phyloP scores from a whole-genome alignment of 2,329 filamentous ascomycete species.

The Salinomyces thailandicus region DNA sequence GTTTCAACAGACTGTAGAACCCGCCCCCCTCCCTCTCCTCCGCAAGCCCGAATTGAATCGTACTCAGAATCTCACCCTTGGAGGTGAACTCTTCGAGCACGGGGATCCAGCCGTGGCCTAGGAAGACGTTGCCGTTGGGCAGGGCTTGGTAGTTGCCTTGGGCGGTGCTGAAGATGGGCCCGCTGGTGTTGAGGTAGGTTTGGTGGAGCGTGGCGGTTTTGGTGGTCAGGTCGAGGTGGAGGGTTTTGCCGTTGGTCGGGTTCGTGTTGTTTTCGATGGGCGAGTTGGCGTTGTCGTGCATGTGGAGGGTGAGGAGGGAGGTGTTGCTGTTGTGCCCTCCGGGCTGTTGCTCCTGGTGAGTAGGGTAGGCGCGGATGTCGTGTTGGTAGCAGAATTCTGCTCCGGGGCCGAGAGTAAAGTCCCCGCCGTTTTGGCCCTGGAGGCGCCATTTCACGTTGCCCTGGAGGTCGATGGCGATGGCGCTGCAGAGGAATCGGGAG shows the following conservation, averaged over 20 bases:
- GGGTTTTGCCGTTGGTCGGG: constrained; percentile 10
- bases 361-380: constrained; percentile 11
- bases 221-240: constrained; percentile 9
- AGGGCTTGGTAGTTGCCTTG: constrained; percentile 17
- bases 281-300: constrained; percentile 15
- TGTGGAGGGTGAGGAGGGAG: constrained; percentile 8
- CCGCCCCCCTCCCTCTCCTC: constrained; percentile 4
- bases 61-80: constrained; percentile 10
- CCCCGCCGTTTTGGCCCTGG: constrained; percentile 14
- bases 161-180: constrained; percentile 10
- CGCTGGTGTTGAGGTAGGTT: constrained; percentile 4
- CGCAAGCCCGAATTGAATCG: constrained; percentile 10
- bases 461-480: constrained; percentile 12
- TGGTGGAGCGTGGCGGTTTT: constrained; percentile 1
- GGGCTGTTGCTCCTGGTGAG: no score
- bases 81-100: constrained; percentile 15
- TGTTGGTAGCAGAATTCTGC: constrained; percentile 15
- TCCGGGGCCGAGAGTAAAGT: constrained; percentile 10
- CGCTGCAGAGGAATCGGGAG: constrained; percentile 17
- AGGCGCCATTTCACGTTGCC: constrained; percentile 17
- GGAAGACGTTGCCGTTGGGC: constrained; percentile 13
- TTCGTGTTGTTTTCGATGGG: constrained; percentile 7
- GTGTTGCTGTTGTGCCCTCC: constrained; percentile 1
- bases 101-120: constrained; percentile 16
- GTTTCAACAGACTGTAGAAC: constrained; percentile 1